Evolutionary conservation across 169 alveolate genomes (phyloP), one percentile per base, ranked within the genome.

Genomic region (Eimeria zaria): DNA sequence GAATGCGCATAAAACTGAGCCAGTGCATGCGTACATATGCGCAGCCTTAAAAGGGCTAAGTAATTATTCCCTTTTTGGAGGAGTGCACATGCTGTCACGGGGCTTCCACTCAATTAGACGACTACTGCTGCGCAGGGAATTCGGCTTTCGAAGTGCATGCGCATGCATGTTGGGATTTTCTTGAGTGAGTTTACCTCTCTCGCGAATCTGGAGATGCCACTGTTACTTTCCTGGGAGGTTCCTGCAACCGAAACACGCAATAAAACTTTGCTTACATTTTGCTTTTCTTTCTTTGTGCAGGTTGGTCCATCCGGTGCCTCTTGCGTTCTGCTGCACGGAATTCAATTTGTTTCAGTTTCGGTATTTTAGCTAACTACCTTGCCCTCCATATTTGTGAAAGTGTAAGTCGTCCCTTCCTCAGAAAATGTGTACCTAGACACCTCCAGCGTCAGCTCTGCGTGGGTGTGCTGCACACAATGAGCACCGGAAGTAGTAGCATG

Each of bases 361-460:
- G 3, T 24, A 44, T 20, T 46, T 41, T 44, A 12, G 62, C 20
- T n/a, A 22, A 27, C 2, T 60, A 85, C 92, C 80, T 85, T 85
- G 22, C 92, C 92, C 20, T 85, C 92, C 55, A 30, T 12, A 53
- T 36, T 27, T 12, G 53, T 55, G 92, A 85, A 85, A 7, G 60
- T 55, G 80, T 85, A 85, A 1, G 81, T 7, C 8, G 80, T 1
- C 22, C 81, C 92, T 24, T 85, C 92, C 62, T 53, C 80, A 18
- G 78, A 85, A n/a, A 85, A 85, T 11, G n/a, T 58, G 92, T 39
- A 85, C 80, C 22, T 85, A 0, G 92, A 24, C 41, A 85, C 92
- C 62, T 85, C 92, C 48, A 85, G 24, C 2, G 78, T 55, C 81
- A 85, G 14, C 30, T 85, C 92, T 74, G 92, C 80, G 16, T 85